phyloP scores from a whole-genome alignment of 1,284 basidiomycete species.

The Sporisorium graminicola region DNA sequence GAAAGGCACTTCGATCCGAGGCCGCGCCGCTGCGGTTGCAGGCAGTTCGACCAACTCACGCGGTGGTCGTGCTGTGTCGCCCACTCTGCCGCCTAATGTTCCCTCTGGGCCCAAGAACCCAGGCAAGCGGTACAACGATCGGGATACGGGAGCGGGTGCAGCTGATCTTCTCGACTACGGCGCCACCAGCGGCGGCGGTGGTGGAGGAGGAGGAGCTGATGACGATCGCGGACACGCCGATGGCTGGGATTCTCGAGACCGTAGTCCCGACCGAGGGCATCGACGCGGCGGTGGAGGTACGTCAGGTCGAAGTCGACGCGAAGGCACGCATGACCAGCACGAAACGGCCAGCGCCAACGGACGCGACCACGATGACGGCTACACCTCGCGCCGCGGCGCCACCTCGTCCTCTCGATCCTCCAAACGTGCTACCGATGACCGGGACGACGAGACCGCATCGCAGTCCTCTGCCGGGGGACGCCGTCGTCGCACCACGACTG shows the following conservation, averaged over 20 bases:
- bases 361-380: no score
- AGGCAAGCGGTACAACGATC: conserved; percentile 63
- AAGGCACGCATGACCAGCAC: conserved; percentile 21
- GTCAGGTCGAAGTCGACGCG: conserved; percentile 21
- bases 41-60: conserved; percentile 10
- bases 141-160: conserved; percentile 59
- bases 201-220: conserved; percentile 8
- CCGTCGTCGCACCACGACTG: conserved; percentile 7
- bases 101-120: conserved; percentile 58
- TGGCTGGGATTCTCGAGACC: conserved; percentile 25
- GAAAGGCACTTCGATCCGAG: conserved; percentile 44
- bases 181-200: conserved; percentile 35
- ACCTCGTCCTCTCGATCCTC: conserved; percentile 15
- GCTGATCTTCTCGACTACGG: conserved; percentile 67
- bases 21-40: conserved; percentile 35
- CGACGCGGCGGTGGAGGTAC: conserved; percentile 6
- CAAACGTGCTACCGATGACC: conserved; percentile 21
- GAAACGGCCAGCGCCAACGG: conserved; percentile 9
- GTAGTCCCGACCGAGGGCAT: conserved; percentile 1
- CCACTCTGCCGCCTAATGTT: conserved; percentile 51
- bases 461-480: conserved; percentile 29
- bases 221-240: conserved; percentile 7
- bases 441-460: conserved; percentile 39
- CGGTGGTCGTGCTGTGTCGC: conserved; percentile 33
- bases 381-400: conserved; percentile 11